A percentile compares a stretch with the other conserved stretches of the same genome.
Conservation (phyloP, 192 early-diverging fungal species). For the Coemansia sp. region DNA sequence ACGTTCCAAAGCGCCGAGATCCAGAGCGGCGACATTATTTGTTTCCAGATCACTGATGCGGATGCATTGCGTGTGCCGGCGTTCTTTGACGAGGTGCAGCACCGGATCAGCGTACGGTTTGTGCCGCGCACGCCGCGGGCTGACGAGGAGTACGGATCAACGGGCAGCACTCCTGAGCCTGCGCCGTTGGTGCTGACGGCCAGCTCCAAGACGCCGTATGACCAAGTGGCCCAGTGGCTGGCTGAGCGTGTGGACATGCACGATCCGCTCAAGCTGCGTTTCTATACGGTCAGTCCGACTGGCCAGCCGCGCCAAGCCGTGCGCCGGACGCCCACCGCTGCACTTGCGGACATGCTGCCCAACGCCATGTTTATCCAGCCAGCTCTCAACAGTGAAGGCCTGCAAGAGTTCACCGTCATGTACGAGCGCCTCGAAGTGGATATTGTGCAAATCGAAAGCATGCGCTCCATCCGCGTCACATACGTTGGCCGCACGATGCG, state of each 20-base stretch:
- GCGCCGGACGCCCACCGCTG: conserved; percentile 47
- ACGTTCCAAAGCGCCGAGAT: conserved; percentile 79
- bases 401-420: conserved; percentile 54
- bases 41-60: conserved; percentile 58
- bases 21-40: conserved; percentile 92
- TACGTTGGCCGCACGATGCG: conserved; percentile 64
- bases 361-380: conserved; percentile 22
- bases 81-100: conserved; percentile 76
- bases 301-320: conserved; percentile 49
- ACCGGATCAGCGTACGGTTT: conserved; percentile 73
- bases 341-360: conserved; percentile 58
- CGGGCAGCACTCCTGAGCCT: conserved; percentile 17
- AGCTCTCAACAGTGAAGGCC: conserved; percentile 9
- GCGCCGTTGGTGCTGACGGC: conserved; percentile 5
- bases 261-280: conserved; percentile 69
- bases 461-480: conserved; percentile 65
- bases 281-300: conserved; percentile 50
- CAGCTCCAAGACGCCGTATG: conserved; percentile 31
- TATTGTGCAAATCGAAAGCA: conserved; percentile 79
- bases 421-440: conserved; percentile 86
- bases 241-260: conserved; percentile 51
- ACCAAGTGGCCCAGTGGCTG: conserved; percentile 60
- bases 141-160: conserved; percentile 10
- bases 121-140: conserved; percentile 51
- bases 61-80: conserved; percentile 49